Evolutionary conservation across 164 flowering plant genomes (phyloP).

Genomic region (Umbellularia californica): DNA sequence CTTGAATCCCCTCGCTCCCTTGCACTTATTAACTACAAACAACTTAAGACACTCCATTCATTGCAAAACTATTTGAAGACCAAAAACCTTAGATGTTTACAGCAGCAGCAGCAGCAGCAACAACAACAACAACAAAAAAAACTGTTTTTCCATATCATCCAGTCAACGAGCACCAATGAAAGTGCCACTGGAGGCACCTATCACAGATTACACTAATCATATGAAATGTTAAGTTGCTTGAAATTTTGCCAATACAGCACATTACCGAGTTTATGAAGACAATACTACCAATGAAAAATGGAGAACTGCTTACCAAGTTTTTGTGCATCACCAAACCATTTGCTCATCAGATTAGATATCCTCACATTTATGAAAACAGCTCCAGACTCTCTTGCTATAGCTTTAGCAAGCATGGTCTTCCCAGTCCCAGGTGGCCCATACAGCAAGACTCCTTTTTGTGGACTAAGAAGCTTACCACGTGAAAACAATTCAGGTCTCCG

Average conservation of each 20-base stretch:
- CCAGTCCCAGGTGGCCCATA: slow-evolving; percentile 24
- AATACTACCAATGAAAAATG: neutral
- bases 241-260: too few relatives aligned
- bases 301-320: slow-evolving; percentile 55
- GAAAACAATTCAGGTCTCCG: slow-evolving; percentile 74
- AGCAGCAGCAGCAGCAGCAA: too few relatives aligned
- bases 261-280: neutral
- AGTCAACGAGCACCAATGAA: too few relatives aligned
- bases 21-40: too few relatives aligned
- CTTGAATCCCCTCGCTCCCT: neutral
- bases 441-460: slow-evolving; percentile 78
- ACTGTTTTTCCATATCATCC: too few relatives aligned
- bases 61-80: too few relatives aligned
- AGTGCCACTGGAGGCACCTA: too few relatives aligned
- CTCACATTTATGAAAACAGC: slow-evolving; percentile 88
- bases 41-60: too few relatives aligned
- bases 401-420: slow-evolving; percentile 51
- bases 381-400: slow-evolving; percentile 87
- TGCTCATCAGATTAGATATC: slow-evolving; percentile 84
- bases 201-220: too few relatives aligned
- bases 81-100: too few relatives aligned
- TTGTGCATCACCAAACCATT: slow-evolving; percentile 97
- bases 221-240: too few relatives aligned
- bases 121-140: too few relatives aligned
- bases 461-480: slow-evolving; percentile 66